phyloP scores from a whole-genome alignment of 2,329 filamentous ascomycete genomes.

The Phoma sp. region DNA sequence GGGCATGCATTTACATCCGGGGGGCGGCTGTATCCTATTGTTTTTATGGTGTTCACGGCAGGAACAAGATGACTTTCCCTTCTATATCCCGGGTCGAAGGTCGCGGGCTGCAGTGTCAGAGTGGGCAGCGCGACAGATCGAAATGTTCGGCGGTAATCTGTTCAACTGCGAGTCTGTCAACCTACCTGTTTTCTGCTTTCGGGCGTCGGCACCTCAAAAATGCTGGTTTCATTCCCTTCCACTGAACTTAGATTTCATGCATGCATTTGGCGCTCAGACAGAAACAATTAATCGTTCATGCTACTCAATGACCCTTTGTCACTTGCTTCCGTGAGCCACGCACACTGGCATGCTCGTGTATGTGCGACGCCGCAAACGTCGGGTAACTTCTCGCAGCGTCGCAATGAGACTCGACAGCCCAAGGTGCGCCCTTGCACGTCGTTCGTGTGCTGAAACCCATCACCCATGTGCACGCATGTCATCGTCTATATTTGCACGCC shows the following conservation, averaged over 20 bases:
- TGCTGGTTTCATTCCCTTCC: slow-evolving; percentile 6
- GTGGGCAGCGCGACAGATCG: slow-evolving; percentile 6
- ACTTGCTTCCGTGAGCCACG: background rate
- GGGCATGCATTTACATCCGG: slow-evolving; percentile 49
- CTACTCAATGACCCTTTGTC: background rate
- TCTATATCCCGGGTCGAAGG: slow-evolving; percentile 17
- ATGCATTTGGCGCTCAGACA: slow-evolving; percentile 19
- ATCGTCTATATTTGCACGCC: slow-evolving; percentile 7
- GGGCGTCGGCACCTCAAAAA: slow-evolving; percentile 14
- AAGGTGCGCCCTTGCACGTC: slow-evolving; percentile 14
- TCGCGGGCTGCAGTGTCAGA: background rate
- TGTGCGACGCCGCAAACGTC: background rate
- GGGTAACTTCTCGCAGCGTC: background rate
- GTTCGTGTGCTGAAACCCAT: slow-evolving; percentile 17
- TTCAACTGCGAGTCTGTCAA: slow-evolving; percentile 12
- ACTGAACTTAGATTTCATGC: slow-evolving; percentile 16
- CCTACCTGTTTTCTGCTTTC: slow-evolving; percentile 6
- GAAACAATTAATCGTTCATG: slow-evolving; percentile 17
- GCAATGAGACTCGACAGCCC: slow-evolving; percentile 1
- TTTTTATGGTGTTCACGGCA: slow-evolving; percentile 40
- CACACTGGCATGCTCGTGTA: background rate
- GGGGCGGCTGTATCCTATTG: slow-evolving; percentile 49
- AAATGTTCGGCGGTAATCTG: slow-evolving; percentile 12
- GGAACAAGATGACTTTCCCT: slow-evolving; percentile 23
- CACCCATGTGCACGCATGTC: slow-evolving; percentile 14